Base-by-base conservation (phyloP, 805 yeast genomes). In the Kazachstania psychrophila region DNA sequence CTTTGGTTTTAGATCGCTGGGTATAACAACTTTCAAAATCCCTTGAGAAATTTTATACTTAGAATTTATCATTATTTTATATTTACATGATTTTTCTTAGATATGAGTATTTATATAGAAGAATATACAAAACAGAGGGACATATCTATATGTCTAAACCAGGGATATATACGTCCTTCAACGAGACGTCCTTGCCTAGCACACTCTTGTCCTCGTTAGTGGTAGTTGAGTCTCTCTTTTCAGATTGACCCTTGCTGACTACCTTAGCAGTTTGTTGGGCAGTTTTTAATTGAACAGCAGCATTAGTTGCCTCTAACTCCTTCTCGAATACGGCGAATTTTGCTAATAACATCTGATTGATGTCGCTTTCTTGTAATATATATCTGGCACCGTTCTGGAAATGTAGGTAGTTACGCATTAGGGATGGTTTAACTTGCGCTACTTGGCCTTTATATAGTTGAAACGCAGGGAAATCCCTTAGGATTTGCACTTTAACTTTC, bases 371-470 rank as follows among this genome's bases (percentile, higher is more conserved):
- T 28, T 46, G 27, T 19, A 69, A 54, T 16, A 85, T 68, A 51
- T 85, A 87, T 14, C 74, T 70, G 3, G 95, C 96, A 30, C 85
- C 82, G 49, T 83, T 78, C 42, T 65, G 50, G 29, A 74, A 73
- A 49, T 85, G 85, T 39, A 87, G 69, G 48, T 64, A 73, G 61
- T 83, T 84, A 53, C 89, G 74, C 95, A 87, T 87, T 43, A 73
- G 66, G 16, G 86, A 82, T 22, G 95, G 87, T 43, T 75, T 70
- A 14, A 87, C 95, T 24, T 71, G 65, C 20, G 80, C 68, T 30
- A 87, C 69, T 62, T 87, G 80, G 24, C 96, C 96, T 42, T 62
- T 65, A 16, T 23, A 39, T 11, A 62, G 62, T 15, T 94, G 94
- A 38, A 79, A 60, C 11, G 69, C 70, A 22, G 76, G 73, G 52